These are phyloP conservation scores for Ophiostoma ulmi DNA, from an alignment of 2,329 filamentous ascomycete genomes.

Conservation along the genomic window DNA sequence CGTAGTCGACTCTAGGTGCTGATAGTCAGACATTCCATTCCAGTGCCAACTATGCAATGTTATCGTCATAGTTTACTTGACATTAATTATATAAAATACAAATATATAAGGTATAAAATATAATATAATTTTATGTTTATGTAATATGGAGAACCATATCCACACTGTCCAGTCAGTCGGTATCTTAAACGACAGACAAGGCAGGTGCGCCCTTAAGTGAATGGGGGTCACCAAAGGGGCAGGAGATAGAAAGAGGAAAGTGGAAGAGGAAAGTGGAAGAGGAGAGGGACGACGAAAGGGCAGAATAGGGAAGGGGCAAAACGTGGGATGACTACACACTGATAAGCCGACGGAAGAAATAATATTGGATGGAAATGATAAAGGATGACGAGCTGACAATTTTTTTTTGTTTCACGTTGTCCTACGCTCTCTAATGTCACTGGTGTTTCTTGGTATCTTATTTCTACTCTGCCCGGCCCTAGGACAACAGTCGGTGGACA, in stretches of 20 bases:
- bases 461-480: too few species aligned
- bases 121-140: too few species aligned
- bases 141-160: not conserved
- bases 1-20: not conserved
- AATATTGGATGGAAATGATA: too few species aligned
- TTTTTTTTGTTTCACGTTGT: too few species aligned
- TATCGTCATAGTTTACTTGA: not conserved
- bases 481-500: not conserved
- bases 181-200: not conserved
- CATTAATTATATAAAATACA: not conserved
- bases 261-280: not conserved
- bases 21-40: slow-evolving; percentile 1
- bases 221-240: not conserved
- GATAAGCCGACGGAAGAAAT: too few species aligned
- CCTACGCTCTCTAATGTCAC: too few species aligned
- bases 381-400: too few species aligned
- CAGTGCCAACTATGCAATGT: not conserved
- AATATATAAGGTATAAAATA: too few species aligned
- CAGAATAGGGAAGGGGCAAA: not conserved
- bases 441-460: too few species aligned
- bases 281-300: not conserved
- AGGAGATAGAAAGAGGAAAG: not conserved
- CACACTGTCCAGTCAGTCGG: slow-evolving; percentile 1
- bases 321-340: not conserved
- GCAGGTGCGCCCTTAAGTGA: not conserved